Base-by-base conservation (phyloP, 441 rosid genomes). In the Flueggea neowawraea region DNA sequence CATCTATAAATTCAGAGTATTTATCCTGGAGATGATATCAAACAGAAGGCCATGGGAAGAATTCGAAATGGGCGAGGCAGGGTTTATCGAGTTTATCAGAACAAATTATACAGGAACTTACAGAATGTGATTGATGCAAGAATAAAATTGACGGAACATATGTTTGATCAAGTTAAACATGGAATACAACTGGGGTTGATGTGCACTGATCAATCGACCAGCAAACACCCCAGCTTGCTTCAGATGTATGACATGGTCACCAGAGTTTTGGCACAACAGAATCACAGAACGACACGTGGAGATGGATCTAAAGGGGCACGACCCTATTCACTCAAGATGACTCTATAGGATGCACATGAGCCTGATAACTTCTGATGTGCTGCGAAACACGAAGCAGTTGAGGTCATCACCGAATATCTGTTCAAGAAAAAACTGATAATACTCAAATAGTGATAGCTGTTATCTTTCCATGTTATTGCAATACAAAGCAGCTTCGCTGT, bases 21-120 rank as follows among this genome's bases (percentile, higher is more conserved):
- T 86, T 43, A 61, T 84, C 17, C 54, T 88, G 52, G 92, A 86
- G 81, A 82, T 86, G 68, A 71, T 82, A 36, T 73, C 82, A 31
- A 78, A 78, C 69, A 67, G 66, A 54, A 73, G 84, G 62, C 69
- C 65, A 16, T 41, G 49, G 13, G 73, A 70, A 60, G 87, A 75
- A 16, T 78, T 73, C 10, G 81, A 74, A 60, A 73, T 22, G 4
- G 75, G 76, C 10, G 86, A 81, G 12, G 69, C 65, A 12, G 71
- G 75, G 16, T 79, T 86, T 31, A 53, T 80, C 0, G 82, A 78
- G 72, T 17, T 73, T 31, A 70, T 88, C 68, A 81, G 81, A 70
- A 73, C 41, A 73, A 76, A 71, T 67, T 84, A 79, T 70, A 83
- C 87, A 1, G 78, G 67, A 58, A 82, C 65, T 43, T 70, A 61